These are phyloP conservation scores for Phytopythium chamaehyphon DNA, from an alignment of 352 stramenopile species.

Conservation along the genomic window DNA sequence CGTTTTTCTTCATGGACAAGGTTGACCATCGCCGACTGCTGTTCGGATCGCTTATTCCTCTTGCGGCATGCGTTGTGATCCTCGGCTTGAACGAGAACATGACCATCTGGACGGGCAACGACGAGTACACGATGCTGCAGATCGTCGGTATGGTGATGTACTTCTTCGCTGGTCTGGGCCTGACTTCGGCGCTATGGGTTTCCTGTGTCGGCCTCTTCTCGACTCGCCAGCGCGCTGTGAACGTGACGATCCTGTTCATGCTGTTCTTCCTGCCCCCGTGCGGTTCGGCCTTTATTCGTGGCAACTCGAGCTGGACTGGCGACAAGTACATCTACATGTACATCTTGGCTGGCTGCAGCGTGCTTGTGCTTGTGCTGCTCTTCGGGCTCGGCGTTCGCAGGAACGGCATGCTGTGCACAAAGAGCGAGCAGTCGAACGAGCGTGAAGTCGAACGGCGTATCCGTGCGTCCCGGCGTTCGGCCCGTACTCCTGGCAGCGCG, in stretches of 20 bases:
- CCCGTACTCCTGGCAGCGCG: constrained; percentile 51
- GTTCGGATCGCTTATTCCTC: constrained; percentile 60
- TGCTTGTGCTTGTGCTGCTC: constrained; percentile 40
- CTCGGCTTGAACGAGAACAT: constrained; percentile 56
- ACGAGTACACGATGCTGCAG: constrained; percentile 62
- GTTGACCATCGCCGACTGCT: constrained; percentile 74
- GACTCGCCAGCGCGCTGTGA: constrained; percentile 54
- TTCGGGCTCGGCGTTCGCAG: constrained; percentile 48
- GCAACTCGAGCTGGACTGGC: constrained; percentile 18
- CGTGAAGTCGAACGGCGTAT: constrained; percentile 43
- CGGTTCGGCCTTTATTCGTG: constrained; percentile 36
- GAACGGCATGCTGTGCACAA: constrained; percentile 72
- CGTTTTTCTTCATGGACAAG: constrained; percentile 85
- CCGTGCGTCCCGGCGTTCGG: constrained; percentile 44
- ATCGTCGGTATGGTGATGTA: constrained; percentile 66
- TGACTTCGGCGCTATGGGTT: constrained; percentile 72
- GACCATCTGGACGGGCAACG: constrained; percentile 42
- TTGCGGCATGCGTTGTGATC: constrained; percentile 39
- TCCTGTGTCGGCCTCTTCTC: constrained; percentile 69
- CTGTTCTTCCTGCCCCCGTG: constrained; percentile 73
- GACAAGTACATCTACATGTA: constrained; percentile 64
- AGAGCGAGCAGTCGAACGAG: constrained; percentile 51
- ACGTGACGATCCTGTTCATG: constrained; percentile 64
- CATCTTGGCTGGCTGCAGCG: constrained; percentile 34
- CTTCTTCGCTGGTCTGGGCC: constrained; percentile 74